phyloP scores from a whole-genome alignment of 2,329 filamentous ascomycete genomes.

The Sporothrix curviconia region DNA sequence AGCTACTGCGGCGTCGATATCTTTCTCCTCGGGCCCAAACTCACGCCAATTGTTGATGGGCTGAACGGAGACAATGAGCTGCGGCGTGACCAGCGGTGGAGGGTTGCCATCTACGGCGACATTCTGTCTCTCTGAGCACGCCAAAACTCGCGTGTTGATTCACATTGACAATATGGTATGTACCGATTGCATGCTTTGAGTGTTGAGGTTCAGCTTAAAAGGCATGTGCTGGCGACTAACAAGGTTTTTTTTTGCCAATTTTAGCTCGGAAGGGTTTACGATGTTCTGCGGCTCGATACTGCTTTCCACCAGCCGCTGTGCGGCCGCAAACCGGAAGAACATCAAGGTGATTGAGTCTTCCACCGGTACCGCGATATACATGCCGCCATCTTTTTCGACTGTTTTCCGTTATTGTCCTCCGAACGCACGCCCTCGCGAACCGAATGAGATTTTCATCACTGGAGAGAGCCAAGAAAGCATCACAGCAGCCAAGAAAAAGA shows the following conservation, averaged over 20 bases:
- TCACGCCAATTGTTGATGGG: slow-evolving; percentile 68
- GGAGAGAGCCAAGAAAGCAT: slow-evolving; percentile 82
- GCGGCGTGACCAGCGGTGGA: slow-evolving; percentile 81
- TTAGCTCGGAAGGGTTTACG: slow-evolving; percentile 66
- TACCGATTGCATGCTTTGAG: no score
- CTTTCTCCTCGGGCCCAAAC: slow-evolving; percentile 86
- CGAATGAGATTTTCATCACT: slow-evolving; percentile 91
- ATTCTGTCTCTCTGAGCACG: slow-evolving; percentile 92
- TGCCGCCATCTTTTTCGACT: slow-evolving; percentile 86
- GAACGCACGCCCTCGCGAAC: slow-evolving; percentile 72
- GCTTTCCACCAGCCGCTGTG: slow-evolving; percentile 88
- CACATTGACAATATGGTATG: slow-evolving; percentile 91
- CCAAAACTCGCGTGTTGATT: slow-evolving; percentile 90
- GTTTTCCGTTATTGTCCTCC: slow-evolving; percentile 85
- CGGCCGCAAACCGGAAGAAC: slow-evolving; percentile 88
- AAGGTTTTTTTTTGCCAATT: no score
- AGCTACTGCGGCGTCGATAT: slow-evolving; percentile 91
- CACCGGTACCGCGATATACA: slow-evolving; percentile 96
- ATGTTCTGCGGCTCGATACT: slow-evolving; percentile 74
- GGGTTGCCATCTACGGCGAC: slow-evolving; percentile 91
- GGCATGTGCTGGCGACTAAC: not conserved
- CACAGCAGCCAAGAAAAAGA: slow-evolving; percentile 79
- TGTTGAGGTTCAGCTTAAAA: no score
- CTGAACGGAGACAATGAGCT: slow-evolving; percentile 74
- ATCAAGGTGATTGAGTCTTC: slow-evolving; percentile 96